Conservation (phyloP, 2,329 filamentous ascomycete genomes). For the Penicillium polonicum region DNA sequence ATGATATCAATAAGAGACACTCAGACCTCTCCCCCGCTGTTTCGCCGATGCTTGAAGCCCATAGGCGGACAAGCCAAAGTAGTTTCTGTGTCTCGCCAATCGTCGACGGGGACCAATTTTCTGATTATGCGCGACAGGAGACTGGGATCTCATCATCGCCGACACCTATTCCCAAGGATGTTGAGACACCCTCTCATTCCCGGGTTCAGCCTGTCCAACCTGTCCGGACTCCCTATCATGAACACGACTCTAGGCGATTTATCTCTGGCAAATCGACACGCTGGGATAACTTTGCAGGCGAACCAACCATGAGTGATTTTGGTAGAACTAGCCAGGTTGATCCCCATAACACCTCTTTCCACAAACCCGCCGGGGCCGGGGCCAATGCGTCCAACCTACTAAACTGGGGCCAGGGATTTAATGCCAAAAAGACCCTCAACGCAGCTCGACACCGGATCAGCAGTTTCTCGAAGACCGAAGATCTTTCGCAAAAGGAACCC, state of each 20-base stretch:
- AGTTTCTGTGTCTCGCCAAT: slow-evolving; percentile 25
- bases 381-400: slow-evolving; percentile 31
- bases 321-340: slow-evolving; percentile 59
- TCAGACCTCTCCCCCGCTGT: slow-evolving; percentile 18
- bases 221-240: not conserved
- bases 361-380: slow-evolving; percentile 22
- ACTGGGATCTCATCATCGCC: slow-evolving; percentile 8
- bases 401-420: slow-evolving; percentile 38
- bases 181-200: not conserved
- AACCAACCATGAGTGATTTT: slow-evolving; percentile 58
- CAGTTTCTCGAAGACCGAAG: slow-evolving; percentile 56
- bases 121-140: slow-evolving; percentile 7
- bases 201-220: slow-evolving; percentile 2
- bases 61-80: slow-evolving; percentile 18
- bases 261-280: slow-evolving; percentile 22
- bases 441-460: slow-evolving; percentile 31
- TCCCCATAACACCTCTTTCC: slow-evolving; percentile 44
- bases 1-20: slow-evolving; percentile 5
- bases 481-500: slow-evolving; percentile 57
- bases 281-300: slow-evolving; percentile 68
- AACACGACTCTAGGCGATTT: slow-evolving; percentile 15
- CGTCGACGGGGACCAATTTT: slow-evolving; percentile 9
- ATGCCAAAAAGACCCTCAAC: slow-evolving; percentile 36
- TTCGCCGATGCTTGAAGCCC: slow-evolving; percentile 12
- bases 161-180: slow-evolving; percentile 2